phyloP scores from a whole-genome alignment of 1,139 yeast species.

The Taphrina betulina region DNA sequence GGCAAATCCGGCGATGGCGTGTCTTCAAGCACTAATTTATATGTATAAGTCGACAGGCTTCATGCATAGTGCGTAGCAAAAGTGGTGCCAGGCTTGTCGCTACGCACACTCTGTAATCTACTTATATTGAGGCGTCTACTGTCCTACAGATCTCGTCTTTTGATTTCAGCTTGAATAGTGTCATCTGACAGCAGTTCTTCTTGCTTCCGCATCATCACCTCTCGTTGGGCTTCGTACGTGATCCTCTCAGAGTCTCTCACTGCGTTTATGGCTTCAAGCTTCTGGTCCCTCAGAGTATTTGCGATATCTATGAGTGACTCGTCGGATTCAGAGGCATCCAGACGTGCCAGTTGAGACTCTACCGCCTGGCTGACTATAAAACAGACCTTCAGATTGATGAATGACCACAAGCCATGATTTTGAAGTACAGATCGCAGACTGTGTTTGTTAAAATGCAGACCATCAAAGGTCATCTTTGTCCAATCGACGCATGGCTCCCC shows the following conservation, averaged over 20 bases:
- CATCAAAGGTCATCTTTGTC: neutral
- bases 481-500: neutral
- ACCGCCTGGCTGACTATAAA: neutral
- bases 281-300: neutral
- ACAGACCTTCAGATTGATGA: conserved; percentile 6
- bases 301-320: neutral
- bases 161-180: too few relatives aligned
- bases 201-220: neutral
- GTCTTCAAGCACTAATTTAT: too few relatives aligned
- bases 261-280: neutral
- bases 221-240: neutral
- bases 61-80: too few relatives aligned
- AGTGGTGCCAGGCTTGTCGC: too few relatives aligned
- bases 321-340: conserved; percentile 3
- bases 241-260: conserved; percentile 8
- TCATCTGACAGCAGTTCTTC: neutral
- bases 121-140: too few relatives aligned
- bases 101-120: too few relatives aligned
- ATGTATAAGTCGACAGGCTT: too few relatives aligned
- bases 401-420: neutral
- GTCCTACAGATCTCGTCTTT: too few relatives aligned
- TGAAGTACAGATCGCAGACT: neutral
- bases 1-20: too few relatives aligned
- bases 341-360: neutral
- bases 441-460: neutral